Conservation (phyloP, 164 flowering plant genomes). For the Umbellularia californica region DNA sequence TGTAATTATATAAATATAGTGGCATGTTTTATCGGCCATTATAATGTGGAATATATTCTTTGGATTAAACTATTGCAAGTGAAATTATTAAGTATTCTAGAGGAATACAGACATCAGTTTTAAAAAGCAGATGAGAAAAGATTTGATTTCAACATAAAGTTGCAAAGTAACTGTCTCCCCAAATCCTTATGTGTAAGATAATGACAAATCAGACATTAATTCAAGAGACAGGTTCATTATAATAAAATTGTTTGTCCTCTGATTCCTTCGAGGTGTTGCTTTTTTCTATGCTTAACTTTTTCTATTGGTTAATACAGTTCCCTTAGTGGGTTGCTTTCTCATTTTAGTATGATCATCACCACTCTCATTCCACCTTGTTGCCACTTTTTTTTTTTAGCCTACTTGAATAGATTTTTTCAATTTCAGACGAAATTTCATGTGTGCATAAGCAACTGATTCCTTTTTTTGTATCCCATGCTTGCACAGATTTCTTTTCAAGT, state of each 20-base stretch:
- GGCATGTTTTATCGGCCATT: too few species aligned
- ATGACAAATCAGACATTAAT: background rate
- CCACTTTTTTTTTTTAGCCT: background rate
- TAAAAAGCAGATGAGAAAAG: too few species aligned
- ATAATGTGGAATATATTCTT: too few species aligned
- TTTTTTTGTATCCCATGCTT: conserved; percentile 8
- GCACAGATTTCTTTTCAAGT: conserved; percentile 46
- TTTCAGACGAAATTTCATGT: background rate
- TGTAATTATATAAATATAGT: too few species aligned
- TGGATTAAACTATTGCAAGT: too few species aligned
- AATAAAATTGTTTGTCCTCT: background rate
- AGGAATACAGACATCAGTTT: too few species aligned
- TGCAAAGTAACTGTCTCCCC: background rate
- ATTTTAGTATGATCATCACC: background rate
- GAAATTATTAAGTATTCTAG: too few species aligned
- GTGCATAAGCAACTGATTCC: conserved; percentile 1
- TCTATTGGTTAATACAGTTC: background rate
- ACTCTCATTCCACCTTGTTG: background rate
- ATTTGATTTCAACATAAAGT: background rate
- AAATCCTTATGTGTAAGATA: background rate
- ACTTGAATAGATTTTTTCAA: too few species aligned
- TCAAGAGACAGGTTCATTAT: background rate
- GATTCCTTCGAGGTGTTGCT: background rate
- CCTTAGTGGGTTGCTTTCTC: background rate
- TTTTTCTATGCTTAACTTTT: background rate